Conservation (phyloP, 2,329 filamentous ascomycete genomes). For the Leptographium procerum region DNA sequence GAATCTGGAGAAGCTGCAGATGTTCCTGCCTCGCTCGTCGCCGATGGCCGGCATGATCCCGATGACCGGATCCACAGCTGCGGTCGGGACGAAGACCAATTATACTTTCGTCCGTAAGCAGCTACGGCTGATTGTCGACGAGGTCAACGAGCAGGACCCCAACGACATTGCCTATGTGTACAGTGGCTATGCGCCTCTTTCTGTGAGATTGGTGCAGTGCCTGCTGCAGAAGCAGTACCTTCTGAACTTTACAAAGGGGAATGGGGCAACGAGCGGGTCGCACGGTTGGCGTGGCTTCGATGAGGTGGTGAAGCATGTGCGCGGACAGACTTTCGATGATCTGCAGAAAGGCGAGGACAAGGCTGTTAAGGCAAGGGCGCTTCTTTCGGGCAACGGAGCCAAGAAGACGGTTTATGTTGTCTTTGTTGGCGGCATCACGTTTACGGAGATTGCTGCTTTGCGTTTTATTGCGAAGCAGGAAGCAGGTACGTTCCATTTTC, state of each 20-base stretch:
- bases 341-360: constrained; percentile 88
- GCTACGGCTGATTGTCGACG: constrained; percentile 82
- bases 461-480: constrained; percentile 81
- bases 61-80: constrained; percentile 46
- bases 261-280: constrained; percentile 40
- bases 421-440: constrained; percentile 92
- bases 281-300: constrained; percentile 92
- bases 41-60: constrained; percentile 73
- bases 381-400: constrained; percentile 62
- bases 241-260: constrained; percentile 52
- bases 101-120: constrained; percentile 81
- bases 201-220: constrained; percentile 82
- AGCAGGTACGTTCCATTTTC: constrained; percentile 40
- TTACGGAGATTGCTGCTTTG: constrained; percentile 88
- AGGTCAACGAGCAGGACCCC: constrained; percentile 89
- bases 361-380: constrained; percentile 72
- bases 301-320: constrained; percentile 76
- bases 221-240: constrained; percentile 85
- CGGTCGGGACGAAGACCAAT: constrained; percentile 64
- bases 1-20: constrained; percentile 77
- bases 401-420: constrained; percentile 92
- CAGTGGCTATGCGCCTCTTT: constrained; percentile 89
- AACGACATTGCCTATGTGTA: constrained; percentile 97
- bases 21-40: constrained; percentile 68
- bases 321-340: constrained; percentile 84